phyloP scores from a whole-genome alignment of 2,329 filamentous ascomycete genomes.

The Stemphylium lycopersici region DNA sequence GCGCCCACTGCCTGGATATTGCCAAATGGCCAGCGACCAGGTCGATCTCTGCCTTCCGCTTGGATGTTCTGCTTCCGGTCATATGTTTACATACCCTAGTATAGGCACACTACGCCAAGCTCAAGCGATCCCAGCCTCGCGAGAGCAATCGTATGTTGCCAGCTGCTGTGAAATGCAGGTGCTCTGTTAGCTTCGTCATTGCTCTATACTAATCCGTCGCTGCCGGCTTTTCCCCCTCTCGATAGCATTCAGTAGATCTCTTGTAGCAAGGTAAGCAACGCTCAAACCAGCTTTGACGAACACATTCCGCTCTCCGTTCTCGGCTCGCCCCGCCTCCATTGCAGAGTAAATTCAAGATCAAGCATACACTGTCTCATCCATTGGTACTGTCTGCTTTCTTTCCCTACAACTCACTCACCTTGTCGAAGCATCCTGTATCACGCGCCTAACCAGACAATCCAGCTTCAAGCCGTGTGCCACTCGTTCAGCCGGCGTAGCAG shows the following conservation, averaged over 20 bases:
- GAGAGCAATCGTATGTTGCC: conserved; percentile 23
- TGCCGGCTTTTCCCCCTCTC: conserved; percentile 19
- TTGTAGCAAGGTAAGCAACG: conserved; percentile 38
- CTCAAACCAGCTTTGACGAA: neutral
- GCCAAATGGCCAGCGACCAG: conserved; percentile 13
- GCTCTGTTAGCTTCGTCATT: conserved; percentile 22
- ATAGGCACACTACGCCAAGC: conserved; percentile 31
- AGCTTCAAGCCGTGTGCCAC: conserved; percentile 32
- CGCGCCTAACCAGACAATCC: conserved; percentile 27
- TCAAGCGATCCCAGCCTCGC: conserved; percentile 35
- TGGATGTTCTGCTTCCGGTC: conserved; percentile 31
- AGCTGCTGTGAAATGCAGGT: conserved; percentile 29
- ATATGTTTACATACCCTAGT: conserved; percentile 32
- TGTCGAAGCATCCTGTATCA: conserved; percentile 11
- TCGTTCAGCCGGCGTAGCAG: conserved; percentile 35
- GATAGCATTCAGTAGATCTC: conserved; percentile 35
- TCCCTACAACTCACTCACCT: neutral
- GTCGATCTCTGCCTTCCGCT: conserved; percentile 24
- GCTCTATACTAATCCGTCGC: conserved; percentile 38
- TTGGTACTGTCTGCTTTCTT: neutral
- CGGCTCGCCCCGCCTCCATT: neutral
- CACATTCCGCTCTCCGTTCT: too few relatives aligned
- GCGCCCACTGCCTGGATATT: conserved; percentile 20
- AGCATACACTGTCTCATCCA: neutral
- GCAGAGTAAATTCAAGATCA: neutral